Base-by-base conservation (phyloP, 164 flowering plant species). In the Santalum album region DNA sequence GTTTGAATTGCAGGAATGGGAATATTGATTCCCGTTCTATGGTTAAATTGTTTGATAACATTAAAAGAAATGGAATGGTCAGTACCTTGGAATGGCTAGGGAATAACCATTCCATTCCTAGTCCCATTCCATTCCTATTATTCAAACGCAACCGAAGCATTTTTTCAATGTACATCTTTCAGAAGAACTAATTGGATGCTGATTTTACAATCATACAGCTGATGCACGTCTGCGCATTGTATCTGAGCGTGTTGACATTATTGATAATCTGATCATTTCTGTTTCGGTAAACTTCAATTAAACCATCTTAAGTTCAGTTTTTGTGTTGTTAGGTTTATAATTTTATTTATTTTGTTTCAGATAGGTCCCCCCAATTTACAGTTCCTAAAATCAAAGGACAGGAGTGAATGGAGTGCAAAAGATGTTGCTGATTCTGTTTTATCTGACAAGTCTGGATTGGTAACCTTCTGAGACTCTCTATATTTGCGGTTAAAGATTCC, bases 221-320 rank as follows among this genome's bases (percentile, higher is more conserved):
- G 82, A 92, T 82, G 99, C 96, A 49, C 86, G 94, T 17, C 83
- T 83, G 44, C 87, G 99, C 45, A 92, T 92, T 68, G 99, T 92
- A 53, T 92, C 99, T 34, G 99, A 92, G 72, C 88, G 96, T 53
- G 91, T 89, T 59, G 99, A 92, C 72, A 44, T 92, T 45, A 65
- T 87, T 34, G 85, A 92, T 58, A 92, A 92, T 61, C 81, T 92
- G 58, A 70, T 92, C 45, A 79, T 92, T 58, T 92, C 96, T 58
- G 83, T 92, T 69, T 58, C 94, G 84, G 99, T 92, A 78, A 77
- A 47, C 65, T n/a, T 39, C 26, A 1, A 26, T 55, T 18, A 34
- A 44, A 57, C 58, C 42, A 25, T 52, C 21, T 55, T 52, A 15
- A 12, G 47, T 27, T 19, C 16, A 43, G 11, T 29, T 18, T 18